These are phyloP conservation scores for Talaromyces wortmannii DNA, from an alignment of 495 filamentous ascomycete genomes.

Conservation along the genomic window DNA sequence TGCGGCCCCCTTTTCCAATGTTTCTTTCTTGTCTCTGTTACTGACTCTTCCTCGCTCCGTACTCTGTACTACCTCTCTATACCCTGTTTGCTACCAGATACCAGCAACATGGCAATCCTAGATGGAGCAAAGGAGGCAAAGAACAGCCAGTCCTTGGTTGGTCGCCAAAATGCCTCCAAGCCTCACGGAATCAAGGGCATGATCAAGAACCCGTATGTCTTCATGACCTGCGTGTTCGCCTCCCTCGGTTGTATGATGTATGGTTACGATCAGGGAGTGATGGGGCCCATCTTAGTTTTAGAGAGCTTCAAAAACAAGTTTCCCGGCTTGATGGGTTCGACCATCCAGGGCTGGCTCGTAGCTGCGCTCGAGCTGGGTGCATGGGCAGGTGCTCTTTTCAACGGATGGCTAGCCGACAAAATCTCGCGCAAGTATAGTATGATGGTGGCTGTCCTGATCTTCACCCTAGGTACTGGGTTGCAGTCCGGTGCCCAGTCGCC, in stretches of 20 bases:
- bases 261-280: constrained; percentile 77
- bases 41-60: not conserved
- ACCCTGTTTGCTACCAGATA: not conserved
- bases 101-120: not conserved
- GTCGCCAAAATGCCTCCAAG: constrained; percentile 26
- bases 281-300: constrained; percentile 46
- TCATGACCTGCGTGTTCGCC: constrained; percentile 49
- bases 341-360: constrained; percentile 67
- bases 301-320: constrained; percentile 32
- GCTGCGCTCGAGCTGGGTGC: constrained; percentile 78
- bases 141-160: constrained; percentile 26
- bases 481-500: constrained; percentile 30
- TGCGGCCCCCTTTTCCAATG: not conserved
- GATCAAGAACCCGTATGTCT: constrained; percentile 30
- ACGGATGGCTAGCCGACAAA: constrained; percentile 67
- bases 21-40: not conserved
- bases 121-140: not conserved
- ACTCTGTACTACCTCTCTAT: not conserved
- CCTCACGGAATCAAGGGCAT: constrained; percentile 26
- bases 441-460: constrained; percentile 60
- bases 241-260: constrained; percentile 60
- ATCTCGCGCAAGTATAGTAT: constrained; percentile 73
- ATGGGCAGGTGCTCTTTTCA: constrained; percentile 70
- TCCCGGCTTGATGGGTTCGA: constrained; percentile 47
- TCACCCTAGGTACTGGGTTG: constrained; percentile 56